phyloP scores from a whole-genome alignment of 495 filamentous ascomycete genomes.

The Neurospora tetraspora region DNA sequence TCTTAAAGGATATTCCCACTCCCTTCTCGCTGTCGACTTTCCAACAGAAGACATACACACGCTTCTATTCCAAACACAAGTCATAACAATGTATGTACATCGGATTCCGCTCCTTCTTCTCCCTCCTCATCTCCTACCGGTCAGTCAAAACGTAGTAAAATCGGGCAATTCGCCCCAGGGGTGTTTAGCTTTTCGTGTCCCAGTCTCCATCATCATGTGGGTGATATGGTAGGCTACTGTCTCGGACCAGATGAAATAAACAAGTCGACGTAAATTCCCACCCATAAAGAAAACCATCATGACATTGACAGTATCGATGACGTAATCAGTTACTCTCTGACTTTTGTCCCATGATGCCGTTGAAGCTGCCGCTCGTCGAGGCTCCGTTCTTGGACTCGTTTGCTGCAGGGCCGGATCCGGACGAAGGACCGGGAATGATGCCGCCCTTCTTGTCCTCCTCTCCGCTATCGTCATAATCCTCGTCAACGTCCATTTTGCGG shows the following conservation, averaged over 20 bases:
- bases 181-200: neutral
- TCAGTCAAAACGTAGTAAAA: neutral
- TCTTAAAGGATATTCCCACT: neutral
- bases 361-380: slow-evolving; percentile 32
- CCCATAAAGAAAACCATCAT: neutral
- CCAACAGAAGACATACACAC: neutral
- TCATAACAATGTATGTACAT: neutral
- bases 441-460: slow-evolving; percentile 67
- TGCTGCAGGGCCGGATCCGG: slow-evolving; percentile 17
- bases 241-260: neutral
- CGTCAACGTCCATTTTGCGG: slow-evolving; percentile 93
- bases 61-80: neutral
- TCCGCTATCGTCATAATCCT: slow-evolving; percentile 86
- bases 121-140: neutral
- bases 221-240: neutral
- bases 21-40: neutral
- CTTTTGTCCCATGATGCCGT: slow-evolving; percentile 38
- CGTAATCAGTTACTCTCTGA: slow-evolving; percentile 20
- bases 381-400: slow-evolving; percentile 37
- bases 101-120: neutral
- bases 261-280: neutral
- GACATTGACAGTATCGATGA: neutral
- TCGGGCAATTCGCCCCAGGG: neutral
- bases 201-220: neutral
- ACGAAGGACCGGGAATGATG: slow-evolving; percentile 21